A percentile compares a stretch with the other conserved stretches of the same genome.
These are phyloP conservation scores for Didymella pomorum DNA, from an alignment of 2,329 filamentous ascomycete genomes.

Conservation along the genomic window DNA sequence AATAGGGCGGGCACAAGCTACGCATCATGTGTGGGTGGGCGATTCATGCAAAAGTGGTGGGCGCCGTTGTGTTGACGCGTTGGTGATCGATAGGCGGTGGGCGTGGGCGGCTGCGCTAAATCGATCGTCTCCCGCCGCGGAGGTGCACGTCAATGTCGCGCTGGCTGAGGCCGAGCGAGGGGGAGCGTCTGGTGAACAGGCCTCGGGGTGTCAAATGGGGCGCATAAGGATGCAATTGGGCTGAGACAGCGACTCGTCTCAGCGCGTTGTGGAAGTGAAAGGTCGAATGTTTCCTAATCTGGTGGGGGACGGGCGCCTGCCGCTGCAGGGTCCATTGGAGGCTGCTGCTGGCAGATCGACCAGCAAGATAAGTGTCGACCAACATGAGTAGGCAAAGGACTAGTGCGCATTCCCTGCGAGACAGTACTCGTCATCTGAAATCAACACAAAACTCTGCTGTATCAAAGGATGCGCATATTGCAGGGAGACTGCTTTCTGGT, in stretches of 20 bases:
- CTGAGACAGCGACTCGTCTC: constrained; percentile 8
- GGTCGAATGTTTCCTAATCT: constrained; percentile 7
- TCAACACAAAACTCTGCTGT: too few species aligned
- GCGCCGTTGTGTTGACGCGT: constrained; percentile 28
- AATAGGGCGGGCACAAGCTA: constrained; percentile 26
- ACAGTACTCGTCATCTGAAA: background rate
- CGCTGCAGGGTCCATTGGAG: constrained; percentile 16
- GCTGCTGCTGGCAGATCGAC: too few species aligned
- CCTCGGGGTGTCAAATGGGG: constrained; percentile 1
- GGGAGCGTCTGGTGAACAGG: background rate
- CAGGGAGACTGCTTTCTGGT: background rate
- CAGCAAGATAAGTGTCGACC: too few species aligned
- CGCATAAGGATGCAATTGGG: constrained; percentile 16
- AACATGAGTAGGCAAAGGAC: background rate
- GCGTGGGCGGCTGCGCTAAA: constrained; percentile 27
- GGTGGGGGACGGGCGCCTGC: constrained; percentile 12
- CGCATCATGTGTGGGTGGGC: constrained; percentile 42
- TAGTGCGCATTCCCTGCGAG: background rate
- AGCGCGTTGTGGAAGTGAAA: constrained; percentile 4
- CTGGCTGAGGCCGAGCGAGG: constrained; percentile 8
- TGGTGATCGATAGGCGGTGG: constrained; percentile 31
- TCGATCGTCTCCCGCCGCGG: constrained; percentile 23
- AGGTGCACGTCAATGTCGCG: constrained; percentile 19
- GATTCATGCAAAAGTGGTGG: constrained; percentile 26
- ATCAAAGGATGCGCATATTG: background rate